Conservation (phyloP, 805 yeast species). For the Starmerella gropengiesseri region DNA sequence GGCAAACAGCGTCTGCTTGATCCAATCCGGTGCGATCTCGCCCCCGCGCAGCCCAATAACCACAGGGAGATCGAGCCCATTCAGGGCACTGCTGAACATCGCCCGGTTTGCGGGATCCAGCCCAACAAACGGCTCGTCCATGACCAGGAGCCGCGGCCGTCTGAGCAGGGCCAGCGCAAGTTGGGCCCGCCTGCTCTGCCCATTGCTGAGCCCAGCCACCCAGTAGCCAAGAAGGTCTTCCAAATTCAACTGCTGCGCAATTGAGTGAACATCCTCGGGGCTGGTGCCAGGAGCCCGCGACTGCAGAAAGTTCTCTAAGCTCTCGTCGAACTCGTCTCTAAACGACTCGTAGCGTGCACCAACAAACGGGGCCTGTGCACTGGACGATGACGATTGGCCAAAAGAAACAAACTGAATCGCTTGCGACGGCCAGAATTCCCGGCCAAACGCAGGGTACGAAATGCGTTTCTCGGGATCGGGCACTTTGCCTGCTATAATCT, state of each 20-base stretch:
- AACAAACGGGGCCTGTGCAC: conserved; percentile 47
- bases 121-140: conserved; percentile 91
- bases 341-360: conserved; percentile 83
- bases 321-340: conserved; percentile 73
- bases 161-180: conserved; percentile 62
- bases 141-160: conserved; percentile 52
- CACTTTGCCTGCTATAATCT: conserved; percentile 46
- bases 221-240: conserved; percentile 53
- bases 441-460: conserved; percentile 42
- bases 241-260: conserved; percentile 45
- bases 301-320: conserved; percentile 47
- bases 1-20: conserved; percentile 44
- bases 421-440: conserved; percentile 37
- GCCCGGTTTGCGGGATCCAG: conserved; percentile 65
- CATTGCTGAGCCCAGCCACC: conserved; percentile 82
- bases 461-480: conserved; percentile 45
- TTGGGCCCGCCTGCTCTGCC: conserved; percentile 85
- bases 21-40: conserved; percentile 71
- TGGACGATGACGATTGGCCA: conserved; percentile 33
- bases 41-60: conserved; percentile 68
- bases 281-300: conserved; percentile 36
- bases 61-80: conserved; percentile 36
- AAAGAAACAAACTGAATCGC: conserved; percentile 39
- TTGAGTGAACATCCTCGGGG: conserved; percentile 33
- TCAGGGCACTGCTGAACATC: conserved; percentile 47